Evolutionary conservation across 2,329 filamentous ascomycete genomes (phyloP).

Genomic region (Trichoderma gracile): DNA sequence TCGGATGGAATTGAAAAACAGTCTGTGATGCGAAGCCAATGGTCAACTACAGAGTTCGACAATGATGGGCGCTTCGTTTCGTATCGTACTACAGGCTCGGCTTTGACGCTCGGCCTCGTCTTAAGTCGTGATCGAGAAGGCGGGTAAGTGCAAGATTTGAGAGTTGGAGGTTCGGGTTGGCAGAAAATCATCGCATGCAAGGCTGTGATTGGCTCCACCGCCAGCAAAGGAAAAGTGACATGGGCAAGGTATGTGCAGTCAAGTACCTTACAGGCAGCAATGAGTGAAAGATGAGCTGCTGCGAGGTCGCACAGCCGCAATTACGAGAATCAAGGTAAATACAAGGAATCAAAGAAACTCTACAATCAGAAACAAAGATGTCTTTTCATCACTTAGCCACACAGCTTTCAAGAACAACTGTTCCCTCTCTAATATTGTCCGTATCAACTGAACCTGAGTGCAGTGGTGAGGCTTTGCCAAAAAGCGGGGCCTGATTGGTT

Average conservation of each 20-base stretch:
- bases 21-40: no score
- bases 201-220: conserved; percentile 26
- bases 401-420: no score
- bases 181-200: conserved; percentile 28
- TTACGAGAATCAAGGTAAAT: background rate
- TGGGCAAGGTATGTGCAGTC: background rate
- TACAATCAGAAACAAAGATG: no score
- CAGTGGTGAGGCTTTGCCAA: conserved; percentile 15
- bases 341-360: background rate
- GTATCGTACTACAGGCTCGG: background rate
- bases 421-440: no score
- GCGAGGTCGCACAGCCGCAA: background rate
- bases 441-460: no score
- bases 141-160: conserved; percentile 5
- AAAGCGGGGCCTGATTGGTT: conserved; percentile 16
- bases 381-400: no score
- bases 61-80: background rate
- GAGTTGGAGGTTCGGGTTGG: conserved; percentile 2
- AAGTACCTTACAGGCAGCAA: background rate
- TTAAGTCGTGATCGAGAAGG: background rate
- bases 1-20: background rate
- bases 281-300: background rate
- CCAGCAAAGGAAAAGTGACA: background rate
- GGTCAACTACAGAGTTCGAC: no score
- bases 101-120: background rate